Percentiles rank a stretch among this genome's conserved stretches.
phyloP scores from a whole-genome alignment of 2,329 filamentous ascomycete genomes.

The Pestalotiopsis sp. region DNA sequence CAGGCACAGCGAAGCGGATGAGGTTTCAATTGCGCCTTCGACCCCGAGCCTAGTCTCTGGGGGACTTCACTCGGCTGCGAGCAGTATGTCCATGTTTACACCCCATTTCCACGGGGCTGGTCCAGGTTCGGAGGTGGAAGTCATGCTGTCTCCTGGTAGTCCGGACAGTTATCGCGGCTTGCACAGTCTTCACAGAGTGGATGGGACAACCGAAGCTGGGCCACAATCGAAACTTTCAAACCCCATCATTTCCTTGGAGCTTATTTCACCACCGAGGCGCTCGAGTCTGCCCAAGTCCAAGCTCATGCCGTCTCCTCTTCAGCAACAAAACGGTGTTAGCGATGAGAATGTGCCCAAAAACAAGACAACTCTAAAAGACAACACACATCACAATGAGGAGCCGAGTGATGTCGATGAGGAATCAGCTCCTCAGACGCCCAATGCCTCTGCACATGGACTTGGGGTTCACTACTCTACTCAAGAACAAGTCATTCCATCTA shows the following conservation, averaged over 20 bases:
- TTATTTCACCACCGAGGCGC: neutral
- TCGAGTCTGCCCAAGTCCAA: neutral
- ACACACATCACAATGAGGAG: neutral
- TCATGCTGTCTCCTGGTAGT: neutral
- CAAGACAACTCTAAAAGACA: no score
- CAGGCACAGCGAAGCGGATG: slow-evolving; percentile 6
- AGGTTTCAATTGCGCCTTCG: slow-evolving; percentile 21
- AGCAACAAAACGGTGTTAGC: neutral
- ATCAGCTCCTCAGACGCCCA: neutral
- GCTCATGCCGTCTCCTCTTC: slow-evolving; percentile 4
- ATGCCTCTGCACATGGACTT: no score
- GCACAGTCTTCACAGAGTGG: neutral
- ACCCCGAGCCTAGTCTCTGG: slow-evolving; percentile 29
- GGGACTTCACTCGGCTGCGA: slow-evolving; percentile 25
- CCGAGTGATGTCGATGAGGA: neutral
- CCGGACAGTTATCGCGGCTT: slow-evolving; percentile 6
- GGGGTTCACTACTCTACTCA: no score
- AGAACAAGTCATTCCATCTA: neutral
- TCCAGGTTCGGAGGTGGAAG: slow-evolving; percentile 8
- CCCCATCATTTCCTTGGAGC: neutral
- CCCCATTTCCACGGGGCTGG: slow-evolving; percentile 22
- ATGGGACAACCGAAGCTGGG: neutral
- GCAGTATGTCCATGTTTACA: slow-evolving; percentile 27
- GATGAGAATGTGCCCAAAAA: neutral
- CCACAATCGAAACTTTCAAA: neutral